These are phyloP conservation scores for Heliosperma pusillum DNA, from an alignment of 148 eudicot species.

Conservation along the genomic window DNA sequence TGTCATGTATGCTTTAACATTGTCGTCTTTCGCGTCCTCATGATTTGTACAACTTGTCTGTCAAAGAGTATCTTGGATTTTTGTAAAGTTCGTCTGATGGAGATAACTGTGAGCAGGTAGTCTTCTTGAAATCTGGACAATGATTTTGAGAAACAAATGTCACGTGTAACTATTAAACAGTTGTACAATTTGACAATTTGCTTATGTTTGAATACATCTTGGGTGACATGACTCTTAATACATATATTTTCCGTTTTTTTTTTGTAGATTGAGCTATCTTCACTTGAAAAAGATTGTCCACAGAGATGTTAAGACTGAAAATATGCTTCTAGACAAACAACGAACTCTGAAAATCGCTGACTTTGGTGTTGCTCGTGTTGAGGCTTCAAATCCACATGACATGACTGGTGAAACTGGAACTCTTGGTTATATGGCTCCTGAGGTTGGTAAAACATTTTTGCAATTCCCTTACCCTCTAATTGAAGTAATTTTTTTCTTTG, in stretches of 20 bases:
- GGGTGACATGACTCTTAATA: background rate
- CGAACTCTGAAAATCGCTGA: slow-evolving; percentile 77
- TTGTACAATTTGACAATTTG: background rate
- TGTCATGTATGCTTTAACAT: background rate
- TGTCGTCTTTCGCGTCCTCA: background rate
- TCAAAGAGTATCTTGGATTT: background rate
- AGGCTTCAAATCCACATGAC: slow-evolving; percentile 87
- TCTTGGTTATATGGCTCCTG: slow-evolving; percentile 96
- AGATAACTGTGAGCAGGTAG: background rate
- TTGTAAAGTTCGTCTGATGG: background rate
- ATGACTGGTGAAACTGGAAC: slow-evolving; percentile 97
- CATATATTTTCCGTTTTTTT: slow-evolving; percentile 3
- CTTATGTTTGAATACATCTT: background rate
- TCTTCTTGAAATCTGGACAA: background rate
- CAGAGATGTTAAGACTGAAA: slow-evolving; percentile 90
- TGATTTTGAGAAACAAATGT: background rate
- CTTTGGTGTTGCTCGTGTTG: slow-evolving; percentile 89
- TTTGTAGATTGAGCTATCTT: slow-evolving; percentile 68
- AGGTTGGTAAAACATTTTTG: slow-evolving; percentile 38
- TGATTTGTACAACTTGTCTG: background rate
- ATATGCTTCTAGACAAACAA: slow-evolving; percentile 81
- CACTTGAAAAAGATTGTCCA: slow-evolving; percentile 78
- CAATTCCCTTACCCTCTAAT: background rate
- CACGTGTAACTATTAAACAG: background rate
- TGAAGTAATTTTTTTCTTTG: background rate